Base-by-base conservation (phyloP, 352 stramenopile species). In the Achlya hypogyna region DNA sequence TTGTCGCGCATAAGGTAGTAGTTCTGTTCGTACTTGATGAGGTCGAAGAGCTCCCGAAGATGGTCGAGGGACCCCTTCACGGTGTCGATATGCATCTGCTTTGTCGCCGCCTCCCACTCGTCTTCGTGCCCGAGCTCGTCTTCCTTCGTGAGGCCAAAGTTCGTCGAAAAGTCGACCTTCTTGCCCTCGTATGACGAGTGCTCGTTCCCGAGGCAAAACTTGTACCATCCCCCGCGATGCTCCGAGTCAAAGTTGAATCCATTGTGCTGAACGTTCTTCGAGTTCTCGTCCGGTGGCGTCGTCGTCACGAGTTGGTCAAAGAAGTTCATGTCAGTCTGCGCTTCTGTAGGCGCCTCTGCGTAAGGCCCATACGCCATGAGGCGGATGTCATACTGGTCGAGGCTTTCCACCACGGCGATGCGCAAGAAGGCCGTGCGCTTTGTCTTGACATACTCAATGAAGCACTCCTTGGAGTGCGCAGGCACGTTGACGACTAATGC, bases 181-280 rank as follows among this genome's bases (percentile, higher is more conserved):
- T 91, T 93, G 27, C 71, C 71, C 23, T 76, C 63, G 62, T 78
- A 84, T 34, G 72, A 70, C 71, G 80, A 85, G 71, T 93, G 84
- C 65, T 71, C 72, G 71, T 93, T 93, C 69, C 87, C 77, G 20
- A 93, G 68, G 53, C 84, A 93, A 49, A 91, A 93, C 73, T 88
- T 88, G 75, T 93, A 93, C 78, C 81, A 93, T 25, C 84, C 84
- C 47, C 82, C 82, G 54, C 82, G 82, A 69, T 91, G 81, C 73
- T 93, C 84, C 64, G 82, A 87, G 51, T 91, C 78, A 63, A 91
- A 93, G 71, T 93, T 93, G 70, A 93, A 93, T 47, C 82, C 84
- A 66, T 87, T 93, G 66, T 89, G 82, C 71, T 91, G 79, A 51
- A 91, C 72, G 54, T 64, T 27, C 62, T 91, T 88, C 64, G 71